A percentile compares a stretch with the other conserved stretches of the same genome.
Conservation (phyloP, 345 rosid genomes). For the Fremontodendron californicum region DNA sequence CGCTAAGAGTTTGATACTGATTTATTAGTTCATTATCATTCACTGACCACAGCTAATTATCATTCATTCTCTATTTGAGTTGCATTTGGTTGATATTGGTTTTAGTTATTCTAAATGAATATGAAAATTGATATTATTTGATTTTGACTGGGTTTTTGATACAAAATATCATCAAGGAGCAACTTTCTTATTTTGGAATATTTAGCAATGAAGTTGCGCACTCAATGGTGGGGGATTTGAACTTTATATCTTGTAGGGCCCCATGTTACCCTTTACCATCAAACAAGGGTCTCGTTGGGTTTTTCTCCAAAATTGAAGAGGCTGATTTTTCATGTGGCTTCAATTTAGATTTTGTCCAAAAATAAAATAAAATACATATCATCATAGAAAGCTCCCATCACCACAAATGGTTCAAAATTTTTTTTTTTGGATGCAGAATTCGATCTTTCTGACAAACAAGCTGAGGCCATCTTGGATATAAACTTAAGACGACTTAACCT, state of each 20-base stretch:
- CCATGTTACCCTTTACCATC: background rate
- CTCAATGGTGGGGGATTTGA: background rate
- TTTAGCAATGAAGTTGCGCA: background rate
- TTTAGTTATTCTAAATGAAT: background rate
- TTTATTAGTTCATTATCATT: background rate
- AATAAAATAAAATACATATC: too few relatives aligned
- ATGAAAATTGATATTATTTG: background rate
- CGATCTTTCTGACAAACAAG: slow-evolving; percentile 81
- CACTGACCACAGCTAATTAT: background rate
- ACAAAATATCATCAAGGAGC: background rate
- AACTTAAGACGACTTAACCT: slow-evolving; percentile 69
- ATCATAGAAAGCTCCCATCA: background rate
- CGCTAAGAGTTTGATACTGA: background rate
- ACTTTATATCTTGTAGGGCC: background rate
- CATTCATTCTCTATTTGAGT: background rate
- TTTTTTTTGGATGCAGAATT: slow-evolving; percentile 43
- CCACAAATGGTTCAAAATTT: background rate
- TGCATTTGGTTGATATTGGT: background rate
- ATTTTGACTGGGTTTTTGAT: background rate
- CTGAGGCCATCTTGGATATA: slow-evolving; percentile 84
- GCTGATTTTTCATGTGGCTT: background rate
- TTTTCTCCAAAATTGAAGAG: background rate
- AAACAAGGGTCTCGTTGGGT: background rate
- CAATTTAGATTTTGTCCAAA: background rate
- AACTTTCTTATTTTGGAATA: background rate